Evolutionary conservation across 2,329 filamentous ascomycete species (phyloP).

Genomic region (Harringtonia aguacate): DNA sequence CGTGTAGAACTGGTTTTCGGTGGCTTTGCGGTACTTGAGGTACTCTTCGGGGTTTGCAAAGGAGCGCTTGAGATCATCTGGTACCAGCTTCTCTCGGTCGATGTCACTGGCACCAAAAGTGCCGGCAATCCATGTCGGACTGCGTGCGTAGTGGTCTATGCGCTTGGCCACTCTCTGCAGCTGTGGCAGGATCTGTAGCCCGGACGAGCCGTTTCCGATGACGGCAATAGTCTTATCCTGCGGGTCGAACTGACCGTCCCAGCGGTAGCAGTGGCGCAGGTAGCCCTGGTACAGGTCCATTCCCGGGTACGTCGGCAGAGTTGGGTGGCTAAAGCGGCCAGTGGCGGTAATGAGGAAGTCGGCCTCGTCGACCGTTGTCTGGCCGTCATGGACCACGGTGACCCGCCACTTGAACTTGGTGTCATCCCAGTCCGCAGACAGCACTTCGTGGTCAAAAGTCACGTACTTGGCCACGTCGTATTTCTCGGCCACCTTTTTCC

Average conservation of each 20-base stretch:
- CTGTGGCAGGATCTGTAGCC: conserved; percentile 7
- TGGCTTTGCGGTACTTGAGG: too few relatives aligned
- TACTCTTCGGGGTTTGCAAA: too few relatives aligned
- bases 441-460: background rate
- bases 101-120: background rate
- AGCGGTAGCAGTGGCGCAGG: conserved; percentile 3
- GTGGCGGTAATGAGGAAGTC: conserved; percentile 8
- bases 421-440: conserved; percentile 3
- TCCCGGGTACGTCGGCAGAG: conserved; percentile 2
- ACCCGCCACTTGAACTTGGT: conserved; percentile 3
- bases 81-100: background rate
- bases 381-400: conserved; percentile 20
- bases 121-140: conserved; percentile 6
- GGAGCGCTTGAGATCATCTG: background rate
- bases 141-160: conserved; percentile 9
- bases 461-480: conserved; percentile 4
- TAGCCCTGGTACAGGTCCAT: background rate
- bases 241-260: background rate
- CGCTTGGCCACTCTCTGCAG: background rate
- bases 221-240: conserved; percentile 8
- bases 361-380: conserved; percentile 15
- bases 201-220: conserved; percentile 11
- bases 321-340: conserved; percentile 2
- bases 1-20: too few relatives aligned
- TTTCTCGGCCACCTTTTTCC: background rate